These are phyloP conservation scores for Musa acuminata DNA, from an alignment of 176 grass and related monocot genomes.

Conservation along the genomic window DNA sequence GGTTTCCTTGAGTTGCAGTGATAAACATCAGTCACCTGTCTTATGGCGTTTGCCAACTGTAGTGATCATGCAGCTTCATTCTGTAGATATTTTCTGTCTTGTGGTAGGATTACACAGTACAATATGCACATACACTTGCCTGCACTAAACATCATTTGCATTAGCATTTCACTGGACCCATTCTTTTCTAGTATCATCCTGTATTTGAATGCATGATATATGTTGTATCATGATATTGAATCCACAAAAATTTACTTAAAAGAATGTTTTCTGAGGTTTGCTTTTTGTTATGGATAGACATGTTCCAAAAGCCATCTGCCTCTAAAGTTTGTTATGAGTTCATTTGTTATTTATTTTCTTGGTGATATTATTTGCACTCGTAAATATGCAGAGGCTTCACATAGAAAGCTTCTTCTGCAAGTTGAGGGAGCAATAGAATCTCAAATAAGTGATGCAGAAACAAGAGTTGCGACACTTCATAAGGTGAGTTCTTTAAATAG, in stretches of 20 bases:
- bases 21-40: no score
- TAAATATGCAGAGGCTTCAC: slow-evolving; percentile 45
- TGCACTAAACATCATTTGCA: background rate
- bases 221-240: no score
- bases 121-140: background rate
- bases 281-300: background rate
- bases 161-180: background rate
- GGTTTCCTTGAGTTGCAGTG: background rate
- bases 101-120: background rate
- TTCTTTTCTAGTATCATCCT: background rate
- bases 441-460: slow-evolving; percentile 64
- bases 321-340: background rate
- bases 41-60: no score
- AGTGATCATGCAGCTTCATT: no score
- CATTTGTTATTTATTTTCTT: background rate
- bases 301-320: background rate
- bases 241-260: no score
- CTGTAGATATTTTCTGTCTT: background rate
- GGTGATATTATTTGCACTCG: slow-evolving; percentile 9
- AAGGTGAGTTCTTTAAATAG: slow-evolving; percentile 29
- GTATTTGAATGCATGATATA: background rate
- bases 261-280: no score
- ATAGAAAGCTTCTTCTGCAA: slow-evolving; percentile 61
- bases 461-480: slow-evolving; percentile 51
- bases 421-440: slow-evolving; percentile 47